Base-by-base conservation (phyloP, 2,329 filamentous ascomycete species). In the Epichloe gansuensis region DNA sequence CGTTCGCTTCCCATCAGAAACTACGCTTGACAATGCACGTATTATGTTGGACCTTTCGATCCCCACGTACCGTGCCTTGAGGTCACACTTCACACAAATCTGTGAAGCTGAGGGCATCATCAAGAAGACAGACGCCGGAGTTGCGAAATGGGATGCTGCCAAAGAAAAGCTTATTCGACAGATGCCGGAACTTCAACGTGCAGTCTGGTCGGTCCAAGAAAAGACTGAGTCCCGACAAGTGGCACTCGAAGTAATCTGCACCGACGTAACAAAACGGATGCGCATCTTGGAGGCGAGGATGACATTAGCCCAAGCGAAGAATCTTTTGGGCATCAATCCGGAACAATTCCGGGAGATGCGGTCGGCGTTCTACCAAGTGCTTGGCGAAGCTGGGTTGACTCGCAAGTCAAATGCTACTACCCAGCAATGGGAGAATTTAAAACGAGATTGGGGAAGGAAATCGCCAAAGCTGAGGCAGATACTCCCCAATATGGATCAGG, bases 221-320 rank as follows among this genome's bases (percentile, higher is more conserved):
- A 73, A 82, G 23, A 66, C 78, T 15, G 81, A 85, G 44, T 72
- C 75, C 43, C 86, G 83, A 63, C 76, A 76, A 39, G 72, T 88
- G 46, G 86, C 87, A 0, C 71, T 94, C 5, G 88, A 94, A 63
- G 78, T 89, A 46, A 83, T 94, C 25, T 90, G 86, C 62, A 85
- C 81, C 31, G 87, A 91, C 67, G 85, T 91, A 34, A 91, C 86
- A 1, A 93, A 93, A 68, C 75, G 85, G 21, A 83, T 91, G 73
- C 80, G 88, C 17, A 60, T 80, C 72, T 12, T 81, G 53, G 78
- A 82, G 48, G 76, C 74, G 37, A 74, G 78, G n/a, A 82, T 91
- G 76, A 83, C 81, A 1, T 78, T 91, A 45, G 77, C 81, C 1
- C 83, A 90, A 54, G 86, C 86, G 4, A 91, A 89, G 65, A 86